Conservation (phyloP, 169 alveolate species). For the Plasmodium gallinaceum region DNA sequence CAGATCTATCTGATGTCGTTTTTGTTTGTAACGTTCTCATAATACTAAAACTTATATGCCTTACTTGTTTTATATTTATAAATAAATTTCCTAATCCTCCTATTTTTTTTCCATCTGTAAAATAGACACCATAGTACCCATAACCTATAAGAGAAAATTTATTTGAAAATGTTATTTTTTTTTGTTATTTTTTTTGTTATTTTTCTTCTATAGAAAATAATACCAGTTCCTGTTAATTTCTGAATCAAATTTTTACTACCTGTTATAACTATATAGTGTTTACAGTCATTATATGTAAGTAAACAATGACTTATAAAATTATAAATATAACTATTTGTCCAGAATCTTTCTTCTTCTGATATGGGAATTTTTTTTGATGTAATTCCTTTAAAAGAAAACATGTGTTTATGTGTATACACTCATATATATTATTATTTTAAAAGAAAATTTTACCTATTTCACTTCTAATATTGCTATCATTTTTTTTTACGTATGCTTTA, state of each 20-base stretch:
- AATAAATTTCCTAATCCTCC: constrained; percentile 60
- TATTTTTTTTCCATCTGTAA: constrained; percentile 69
- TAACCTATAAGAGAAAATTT: constrained; percentile 13
- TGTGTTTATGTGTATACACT: not conserved
- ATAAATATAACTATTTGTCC: constrained; percentile 66
- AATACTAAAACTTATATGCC: constrained; percentile 61
- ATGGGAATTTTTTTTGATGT: constrained; percentile 34
- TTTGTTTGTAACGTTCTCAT: constrained; percentile 56
- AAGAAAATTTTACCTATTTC: constrained; percentile 56
- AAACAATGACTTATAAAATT: constrained; percentile 67
- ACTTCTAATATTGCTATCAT: constrained; percentile 51
- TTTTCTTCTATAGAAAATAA: not conserved
- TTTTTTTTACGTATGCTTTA: constrained; percentile 63
- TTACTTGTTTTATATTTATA: constrained; percentile 67
- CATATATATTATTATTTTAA: not conserved
- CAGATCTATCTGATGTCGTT: constrained; percentile 54
- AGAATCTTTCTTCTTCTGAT: constrained; percentile 58
- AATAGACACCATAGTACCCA: constrained; percentile 64
- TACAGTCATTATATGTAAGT: constrained; percentile 52
- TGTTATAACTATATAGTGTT: constrained; percentile 64
- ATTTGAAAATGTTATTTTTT: not conserved
- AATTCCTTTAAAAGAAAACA: constrained; percentile 24
- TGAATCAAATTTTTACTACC: constrained; percentile 47
- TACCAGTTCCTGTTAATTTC: constrained; percentile 71
- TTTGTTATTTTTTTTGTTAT: not conserved